Evolutionary conservation across 495 filamentous ascomycete genomes (phyloP).

Genomic region (Parathielavia appendiculata): DNA sequence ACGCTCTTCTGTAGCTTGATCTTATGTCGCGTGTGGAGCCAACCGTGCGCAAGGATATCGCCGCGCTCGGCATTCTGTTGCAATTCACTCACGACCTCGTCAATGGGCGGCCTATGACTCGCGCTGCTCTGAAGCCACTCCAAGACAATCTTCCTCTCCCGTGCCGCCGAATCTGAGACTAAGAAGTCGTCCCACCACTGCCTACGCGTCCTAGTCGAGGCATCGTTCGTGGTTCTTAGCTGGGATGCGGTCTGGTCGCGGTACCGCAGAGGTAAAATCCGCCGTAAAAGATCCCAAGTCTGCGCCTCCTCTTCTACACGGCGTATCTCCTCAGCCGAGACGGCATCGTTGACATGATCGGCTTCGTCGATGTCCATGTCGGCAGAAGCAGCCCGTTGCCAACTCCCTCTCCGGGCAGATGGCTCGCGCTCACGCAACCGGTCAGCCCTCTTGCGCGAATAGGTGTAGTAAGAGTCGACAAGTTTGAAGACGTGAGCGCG

Average conservation of each 20-base stretch:
- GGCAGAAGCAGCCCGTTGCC: conserved; percentile 56
- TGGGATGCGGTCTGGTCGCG: conserved; percentile 33
- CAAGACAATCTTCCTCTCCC: conserved; percentile 68
- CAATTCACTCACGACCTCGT: conserved; percentile 66
- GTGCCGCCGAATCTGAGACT: conserved; percentile 45
- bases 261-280: conserved; percentile 50
- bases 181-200: conserved; percentile 46
- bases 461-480: conserved; percentile 41
- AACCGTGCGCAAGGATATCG: conserved; percentile 73
- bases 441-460: conserved; percentile 36
- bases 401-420: conserved; percentile 56
- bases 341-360: conserved; percentile 35
- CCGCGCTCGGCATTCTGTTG: conserved; percentile 59
- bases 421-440: conserved; percentile 33
- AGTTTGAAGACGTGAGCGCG: conserved; percentile 42
- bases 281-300: conserved; percentile 80
- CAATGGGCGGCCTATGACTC: conserved; percentile 60
- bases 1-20: conserved; percentile 87
- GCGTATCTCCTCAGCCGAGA: conserved; percentile 34
- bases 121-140: conserved; percentile 79
- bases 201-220: conserved; percentile 32
- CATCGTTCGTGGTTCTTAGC: conserved; percentile 19
- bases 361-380: conserved; percentile 56
- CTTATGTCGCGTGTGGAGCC: conserved; percentile 83
- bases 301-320: conserved; percentile 62